Evolutionary conservation across 768 basidiomycete genomes (phyloP), one percentile per base, ranked within the genome.

Genomic region (Rhodosporidiobolus odoratus): DNA sequence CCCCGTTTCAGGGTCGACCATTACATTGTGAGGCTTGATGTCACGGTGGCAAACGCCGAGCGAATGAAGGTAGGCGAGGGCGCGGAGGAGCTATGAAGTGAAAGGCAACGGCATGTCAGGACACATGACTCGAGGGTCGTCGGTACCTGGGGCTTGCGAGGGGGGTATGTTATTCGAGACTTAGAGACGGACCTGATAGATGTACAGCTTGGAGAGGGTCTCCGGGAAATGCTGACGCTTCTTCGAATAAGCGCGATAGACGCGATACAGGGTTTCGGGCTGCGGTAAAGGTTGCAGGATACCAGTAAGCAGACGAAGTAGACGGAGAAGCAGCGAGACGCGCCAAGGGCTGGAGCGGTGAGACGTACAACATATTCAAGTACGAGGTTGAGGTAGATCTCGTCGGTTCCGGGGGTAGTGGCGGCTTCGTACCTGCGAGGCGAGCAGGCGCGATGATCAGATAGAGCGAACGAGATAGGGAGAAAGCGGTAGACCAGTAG

Each of bases 201-300:
- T 95, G 84, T 97, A 98, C 78, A 97, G 82, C 84, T 98, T 98
- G 84, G 96, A 91, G 82, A 98, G 93, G 59, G 96, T 85, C 87
- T 93, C 96, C 38, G 96, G 96, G 92, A 99, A 98, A 67, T 89
- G 89, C 79, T 97, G 93, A 83, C 96, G 95, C 81, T 96, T 88
- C 82, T 98, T 98, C 73, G 92, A 89, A 80, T 96, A 99, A 81
- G 94, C 91, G 78, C 94, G 88, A 79, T 92, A 95, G 32, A 93
- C 93, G 77, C 92, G 91, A 82, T 98, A 97, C 63, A 99, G 94
- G 23, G 95, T 99, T 83, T 97, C 94, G 50, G 96, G 94, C 68
- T 69, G 62, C 17, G 54, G n/a, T 4, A 25, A 21, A 15, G 12
- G 43, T 17, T 8, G 13, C 32, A 7, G 13, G 13, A 40, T 54